These are phyloP conservation scores for Sonneratia alba DNA, from an alignment of 345 rosid genomes.

Conservation along the genomic window DNA sequence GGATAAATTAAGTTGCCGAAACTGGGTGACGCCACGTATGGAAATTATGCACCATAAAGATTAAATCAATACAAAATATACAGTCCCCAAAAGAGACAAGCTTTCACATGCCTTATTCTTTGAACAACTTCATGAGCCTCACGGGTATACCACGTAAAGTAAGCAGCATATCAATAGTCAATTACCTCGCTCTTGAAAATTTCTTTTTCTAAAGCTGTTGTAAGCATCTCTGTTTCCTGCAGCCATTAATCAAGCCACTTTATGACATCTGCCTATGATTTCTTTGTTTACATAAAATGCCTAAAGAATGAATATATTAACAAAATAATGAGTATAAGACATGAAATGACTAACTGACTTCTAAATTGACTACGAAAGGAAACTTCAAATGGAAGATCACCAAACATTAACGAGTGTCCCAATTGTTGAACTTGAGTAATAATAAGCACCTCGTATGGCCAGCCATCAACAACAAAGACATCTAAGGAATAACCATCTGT, in stretches of 20 bases:
- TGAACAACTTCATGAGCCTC: not conserved
- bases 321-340: not conserved
- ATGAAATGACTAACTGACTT: not conserved
- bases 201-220: conserved; percentile 35
- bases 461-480: conserved; percentile 61
- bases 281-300: not conserved
- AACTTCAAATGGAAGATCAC: not conserved
- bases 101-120: not conserved
- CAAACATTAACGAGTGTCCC: not conserved
- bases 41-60: not conserved
- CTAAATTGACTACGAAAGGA: not conserved
- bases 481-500: conserved; percentile 64
- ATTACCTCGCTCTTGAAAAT: conserved; percentile 42
- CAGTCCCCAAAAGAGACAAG: not conserved
- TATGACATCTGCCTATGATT: not conserved
- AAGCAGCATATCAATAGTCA: not conserved
- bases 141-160: not conserved
- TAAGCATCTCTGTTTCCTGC: conserved; percentile 51
- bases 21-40: not conserved
- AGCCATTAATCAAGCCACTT: conserved; percentile 15
- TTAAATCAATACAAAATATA: not conserved
- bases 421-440: conserved; percentile 3
- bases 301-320: not conserved
- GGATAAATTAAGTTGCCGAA: not conserved
- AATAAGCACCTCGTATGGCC: conserved; percentile 40